Conservation (phyloP, 257 asterid genomes). For the Ehretia macrophylla region DNA sequence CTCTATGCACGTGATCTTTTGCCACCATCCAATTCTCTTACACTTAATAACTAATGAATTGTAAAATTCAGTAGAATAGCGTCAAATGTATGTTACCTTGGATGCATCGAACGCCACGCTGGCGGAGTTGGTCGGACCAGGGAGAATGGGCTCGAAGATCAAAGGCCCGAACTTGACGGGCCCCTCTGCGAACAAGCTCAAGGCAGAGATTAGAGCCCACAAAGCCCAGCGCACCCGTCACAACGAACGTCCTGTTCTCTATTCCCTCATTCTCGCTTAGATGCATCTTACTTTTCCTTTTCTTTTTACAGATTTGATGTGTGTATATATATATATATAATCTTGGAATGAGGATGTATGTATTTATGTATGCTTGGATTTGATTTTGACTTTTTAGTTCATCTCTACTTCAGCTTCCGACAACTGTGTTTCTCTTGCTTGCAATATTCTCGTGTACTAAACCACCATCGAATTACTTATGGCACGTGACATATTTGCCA, state of each 20-base stretch:
- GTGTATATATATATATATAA: no score
- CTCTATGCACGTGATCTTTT: neutral
- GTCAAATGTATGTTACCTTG: slow-evolving; percentile 41
- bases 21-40: neutral
- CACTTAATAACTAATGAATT: neutral
- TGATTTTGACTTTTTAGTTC: no score
- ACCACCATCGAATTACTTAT: no score
- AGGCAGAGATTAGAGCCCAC: slow-evolving; percentile 90
- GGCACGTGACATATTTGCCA: no score
- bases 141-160: slow-evolving; percentile 73
- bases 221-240: slow-evolving; percentile 87
- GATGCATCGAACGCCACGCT: slow-evolving; percentile 47
- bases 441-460: no score
- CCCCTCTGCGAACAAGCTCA: slow-evolving; percentile 82
- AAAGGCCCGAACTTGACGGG: slow-evolving; percentile 69
- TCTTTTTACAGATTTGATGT: no score
- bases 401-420: no score
- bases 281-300: slow-evolving; percentile 45
- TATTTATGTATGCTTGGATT: no score
- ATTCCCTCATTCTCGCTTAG: slow-evolving; percentile 95
- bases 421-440: no score
- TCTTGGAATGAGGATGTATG: no score
- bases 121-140: slow-evolving; percentile 59
- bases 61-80: neutral
- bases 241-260: slow-evolving; percentile 66